These are phyloP conservation scores for Boletales sp. DNA, from an alignment of 768 basidiomycete genomes.

Conservation along the genomic window DNA sequence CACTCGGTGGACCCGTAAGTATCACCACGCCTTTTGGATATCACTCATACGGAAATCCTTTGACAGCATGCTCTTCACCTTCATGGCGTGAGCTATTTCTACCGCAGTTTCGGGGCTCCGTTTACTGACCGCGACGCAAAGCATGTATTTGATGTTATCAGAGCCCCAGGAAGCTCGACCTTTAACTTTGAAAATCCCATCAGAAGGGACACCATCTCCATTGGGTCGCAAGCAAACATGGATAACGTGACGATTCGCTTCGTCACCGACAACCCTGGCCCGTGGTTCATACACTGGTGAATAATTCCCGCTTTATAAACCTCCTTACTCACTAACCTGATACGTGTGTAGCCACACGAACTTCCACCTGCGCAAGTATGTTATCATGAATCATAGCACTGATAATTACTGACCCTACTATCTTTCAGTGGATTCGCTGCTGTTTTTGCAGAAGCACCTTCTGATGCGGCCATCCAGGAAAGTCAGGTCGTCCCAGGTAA, in stretches of 20 bases:
- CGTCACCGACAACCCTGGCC: constrained; percentile 56
- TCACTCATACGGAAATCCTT: neutral
- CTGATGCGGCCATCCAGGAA: constrained; percentile 10
- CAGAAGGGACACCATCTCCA: constrained; percentile 47
- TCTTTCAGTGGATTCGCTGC: constrained; percentile 17
- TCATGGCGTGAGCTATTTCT: constrained; percentile 13
- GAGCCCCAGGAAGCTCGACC: constrained; percentile 34
- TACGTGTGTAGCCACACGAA: constrained; percentile 15
- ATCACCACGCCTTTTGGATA: neutral
- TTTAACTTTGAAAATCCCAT: constrained; percentile 50
- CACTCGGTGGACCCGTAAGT: constrained; percentile 32
- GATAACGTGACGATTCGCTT: constrained; percentile 53
- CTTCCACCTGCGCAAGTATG: constrained; percentile 20
- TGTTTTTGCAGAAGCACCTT: constrained; percentile 20
- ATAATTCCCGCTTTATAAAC: neutral
- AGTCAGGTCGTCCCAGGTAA: constrained; percentile 14
- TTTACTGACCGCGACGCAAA: constrained; percentile 8
- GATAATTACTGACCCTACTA: neutral
- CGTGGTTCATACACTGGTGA: constrained; percentile 23
- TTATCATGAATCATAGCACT: neutral
- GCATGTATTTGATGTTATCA: constrained; percentile 41
- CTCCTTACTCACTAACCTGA: neutral
- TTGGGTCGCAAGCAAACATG: constrained; percentile 28
- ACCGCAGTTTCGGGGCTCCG: neutral
- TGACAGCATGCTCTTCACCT: constrained; percentile 21